Base-by-base conservation (phyloP, 2,329 filamentous ascomycete species). In the Trichoderma pleuroti region DNA sequence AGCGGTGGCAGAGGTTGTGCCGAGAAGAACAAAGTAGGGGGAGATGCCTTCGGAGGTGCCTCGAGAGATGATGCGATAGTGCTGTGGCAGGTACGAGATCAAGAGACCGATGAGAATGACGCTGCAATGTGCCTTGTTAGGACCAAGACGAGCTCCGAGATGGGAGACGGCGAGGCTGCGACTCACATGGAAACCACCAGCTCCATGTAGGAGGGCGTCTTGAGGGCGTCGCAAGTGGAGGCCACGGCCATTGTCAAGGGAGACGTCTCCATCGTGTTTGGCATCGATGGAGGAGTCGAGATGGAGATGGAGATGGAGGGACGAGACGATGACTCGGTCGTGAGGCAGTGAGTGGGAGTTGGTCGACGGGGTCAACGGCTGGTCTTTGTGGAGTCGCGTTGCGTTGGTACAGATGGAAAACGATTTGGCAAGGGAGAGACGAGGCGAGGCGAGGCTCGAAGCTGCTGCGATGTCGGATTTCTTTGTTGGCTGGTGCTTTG, bases 21-120 rank as follows among this genome's bases (percentile, higher is more conserved):
- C 96, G n/a, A 99, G 89, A 2, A 98, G 88, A 74, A 99, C 90
- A 78, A 97, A 99, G 81, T 95, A 96, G 10, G 96, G 95, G 34
- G 94, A 98, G 73, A 99, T 94, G 73, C 96, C 96, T 80, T 97
- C 95, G 26, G 95, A 97, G 16, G 93, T 96, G 72, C 91, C 89
- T 69, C 94, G 89, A 52, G 88, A 85, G 75, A 97, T 93, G 81
- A 99, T 98, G 77, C 96, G 93, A 80, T 92, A 88, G 82, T 98
- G 95, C 80, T 99, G 96, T 1, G 96, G 96, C 3, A 98, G 87
- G 83, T 99, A 99, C 39, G 95, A 98, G 71, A 97, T 83, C 72
- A 98, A 85, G 76, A 98, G 94, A 70, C 95, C 95, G 75, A 97
- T 79, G 72, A 98, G 86, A 75, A 98, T 93, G 76, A 97, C 78